Base-by-base conservation (phyloP, 2,329 filamentous ascomycete genomes). In the Allantophomopsis cytisporea region DNA sequence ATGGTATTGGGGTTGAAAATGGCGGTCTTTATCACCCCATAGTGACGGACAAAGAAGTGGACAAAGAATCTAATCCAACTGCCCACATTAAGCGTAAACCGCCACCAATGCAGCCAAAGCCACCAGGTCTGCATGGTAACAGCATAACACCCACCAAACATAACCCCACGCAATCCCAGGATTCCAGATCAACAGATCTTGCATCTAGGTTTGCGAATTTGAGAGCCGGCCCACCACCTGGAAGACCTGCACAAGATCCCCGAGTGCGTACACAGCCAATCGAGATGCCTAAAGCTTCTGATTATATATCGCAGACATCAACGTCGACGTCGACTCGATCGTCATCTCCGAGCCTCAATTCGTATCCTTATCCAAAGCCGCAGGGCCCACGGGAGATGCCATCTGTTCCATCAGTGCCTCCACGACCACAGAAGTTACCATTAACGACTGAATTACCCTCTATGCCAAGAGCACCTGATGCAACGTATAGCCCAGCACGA, bases 111-210 rank as follows among this genome's bases (percentile, higher is more conserved):
- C 73, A 77, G 17, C 80, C 80, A 2, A 86, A 86, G 47, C 82
- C 82, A 0, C 65, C 75, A 39, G 68, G 69, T 4, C 62, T 85
- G 2, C 76, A 80, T 48, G 78, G 79, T 1, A 76, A 77, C 33
- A 63, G 68, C 4, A 54, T 80, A 13, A 59, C 60, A 15, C 52
- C 63, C n/a, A 56, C 50, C 12, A 28, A 28, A 28, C 23, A 28
- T 10, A 40, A 46, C 8, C 34, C 18, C 11, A 36, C 47, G 34
- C 46, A 16, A 42, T 39, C 21, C n/a, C 30, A 34, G 39, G 39
- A 28, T 35, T 53, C 50, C 21, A 30, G 46, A 1, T 57, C 46
- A 23, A 60, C 64, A 39, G 76, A 80, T 45, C 58, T 80, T 36
- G 59, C 62, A 12, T 60, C 68, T 39, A 65, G 76, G 32, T 79